Percentiles rank a stretch among this genome's conserved stretches.
Conservation (phyloP, 257 asterid species). For the Prunella vulgaris region DNA sequence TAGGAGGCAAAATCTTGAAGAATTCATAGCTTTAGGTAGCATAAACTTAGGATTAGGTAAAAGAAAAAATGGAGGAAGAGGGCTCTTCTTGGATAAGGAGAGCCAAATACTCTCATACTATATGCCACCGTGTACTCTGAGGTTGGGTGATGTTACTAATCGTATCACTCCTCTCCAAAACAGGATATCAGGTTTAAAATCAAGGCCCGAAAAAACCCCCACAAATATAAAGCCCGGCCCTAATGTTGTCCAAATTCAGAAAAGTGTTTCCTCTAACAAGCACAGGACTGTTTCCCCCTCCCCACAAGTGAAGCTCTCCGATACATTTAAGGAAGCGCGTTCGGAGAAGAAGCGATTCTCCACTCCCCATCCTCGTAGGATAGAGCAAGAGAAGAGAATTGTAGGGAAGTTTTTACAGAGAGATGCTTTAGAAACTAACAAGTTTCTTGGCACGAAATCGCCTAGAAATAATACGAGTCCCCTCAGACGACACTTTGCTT, state of each 20-base stretch:
- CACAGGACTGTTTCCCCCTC: slow-evolving; percentile 70
- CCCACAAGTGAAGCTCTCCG: slow-evolving; percentile 58
- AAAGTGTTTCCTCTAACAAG: slow-evolving; percentile 38
- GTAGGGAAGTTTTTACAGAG: slow-evolving; percentile 31
- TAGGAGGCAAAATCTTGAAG: slow-evolving; percentile 21
- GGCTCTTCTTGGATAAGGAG: slow-evolving; percentile 85
- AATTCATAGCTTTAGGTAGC: too few relatives aligned
- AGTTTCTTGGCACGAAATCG: slow-evolving; percentile 30
- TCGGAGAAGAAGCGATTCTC: slow-evolving; percentile 53
- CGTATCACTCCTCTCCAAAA: slow-evolving; percentile 34
- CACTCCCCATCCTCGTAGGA: slow-evolving; percentile 53
- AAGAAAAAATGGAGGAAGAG: slow-evolving; percentile 75
- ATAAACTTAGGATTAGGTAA: slow-evolving; percentile 16
- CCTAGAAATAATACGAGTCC: slow-evolving; percentile 36
- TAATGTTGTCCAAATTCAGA: slow-evolving; percentile 37
- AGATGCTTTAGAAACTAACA: slow-evolving; percentile 30
- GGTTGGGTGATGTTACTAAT: slow-evolving; percentile 40
- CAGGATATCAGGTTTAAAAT: slow-evolving; percentile 27
- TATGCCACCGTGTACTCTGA: slow-evolving; percentile 68
- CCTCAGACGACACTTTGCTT: slow-evolving; percentile 38
- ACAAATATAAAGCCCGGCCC: slow-evolving; percentile 29
- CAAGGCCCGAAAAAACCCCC: slow-evolving; percentile 29
- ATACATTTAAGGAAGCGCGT: slow-evolving; percentile 74
- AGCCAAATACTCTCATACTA: slow-evolving; percentile 74
- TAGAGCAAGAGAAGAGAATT: slow-evolving; percentile 37